These are phyloP conservation scores for Phialocephala sp. DNA, from an alignment of 2,329 filamentous ascomycete genomes.

Conservation along the genomic window DNA sequence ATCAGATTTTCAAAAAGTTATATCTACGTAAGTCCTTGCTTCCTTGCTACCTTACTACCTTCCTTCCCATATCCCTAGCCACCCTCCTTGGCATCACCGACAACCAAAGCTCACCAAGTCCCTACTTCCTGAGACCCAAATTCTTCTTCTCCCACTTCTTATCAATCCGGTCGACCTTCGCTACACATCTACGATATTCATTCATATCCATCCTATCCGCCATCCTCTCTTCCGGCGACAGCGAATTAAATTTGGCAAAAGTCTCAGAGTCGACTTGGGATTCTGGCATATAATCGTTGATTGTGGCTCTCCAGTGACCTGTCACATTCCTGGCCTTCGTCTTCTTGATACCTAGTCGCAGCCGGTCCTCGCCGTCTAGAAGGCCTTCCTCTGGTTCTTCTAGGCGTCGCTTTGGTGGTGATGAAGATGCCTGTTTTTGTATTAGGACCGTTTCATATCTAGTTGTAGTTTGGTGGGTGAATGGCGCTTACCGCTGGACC, in stretches of 20 bases:
- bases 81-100: background rate
- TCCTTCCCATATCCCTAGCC: background rate
- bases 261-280: background rate
- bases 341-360: constrained; percentile 20
- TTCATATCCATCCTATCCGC: background rate
- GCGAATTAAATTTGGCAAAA: background rate
- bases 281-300: constrained; percentile 1
- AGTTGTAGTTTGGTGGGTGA: background rate
- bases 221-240: background rate
- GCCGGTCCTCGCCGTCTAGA: constrained; percentile 34
- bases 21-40: too few species aligned
- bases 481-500: constrained; percentile 15
- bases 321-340: constrained; percentile 4
- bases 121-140: too few species aligned
- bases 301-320: constrained; percentile 24
- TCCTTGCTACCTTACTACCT: too few species aligned
- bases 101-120: background rate
- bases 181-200: background rate
- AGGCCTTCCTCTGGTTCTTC: constrained; percentile 6
- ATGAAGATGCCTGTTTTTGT: background rate
- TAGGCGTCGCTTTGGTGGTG: constrained; percentile 22
- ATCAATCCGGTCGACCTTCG: background rate
- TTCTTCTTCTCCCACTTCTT: background rate
- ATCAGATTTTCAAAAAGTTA: too few species aligned
- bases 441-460: background rate